phyloP scores from a whole-genome alignment of 495 filamentous ascomycete species.

The Annulohypoxylon moriforme region DNA sequence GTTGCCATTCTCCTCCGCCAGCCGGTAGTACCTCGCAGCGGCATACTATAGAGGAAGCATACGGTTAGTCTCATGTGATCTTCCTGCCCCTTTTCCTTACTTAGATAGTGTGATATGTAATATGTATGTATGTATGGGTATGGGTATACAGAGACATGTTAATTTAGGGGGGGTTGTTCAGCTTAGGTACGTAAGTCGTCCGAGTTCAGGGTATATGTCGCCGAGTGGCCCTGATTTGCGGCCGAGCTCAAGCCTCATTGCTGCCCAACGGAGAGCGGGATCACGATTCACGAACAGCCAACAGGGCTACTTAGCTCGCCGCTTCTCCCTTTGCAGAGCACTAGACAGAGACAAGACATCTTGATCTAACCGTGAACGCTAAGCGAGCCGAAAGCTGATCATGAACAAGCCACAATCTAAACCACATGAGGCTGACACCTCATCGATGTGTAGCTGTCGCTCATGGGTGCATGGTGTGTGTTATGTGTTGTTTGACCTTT shows the following conservation, averaged over 20 bases:
- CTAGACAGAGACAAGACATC: constrained; percentile 18
- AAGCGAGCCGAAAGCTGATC: constrained; percentile 41
- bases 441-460: constrained; percentile 36
- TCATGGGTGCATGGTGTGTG: constrained; percentile 6
- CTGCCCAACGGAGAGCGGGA: constrained; percentile 52
- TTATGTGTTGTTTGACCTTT: background rate
- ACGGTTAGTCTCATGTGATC: constrained; percentile 56
- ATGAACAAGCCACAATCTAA: constrained; percentile 43
- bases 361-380: constrained; percentile 13
- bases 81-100: constrained; percentile 22
- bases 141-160: constrained; percentile 25
- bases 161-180: background rate
- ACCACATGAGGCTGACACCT: constrained; percentile 49
- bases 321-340: constrained; percentile 17
- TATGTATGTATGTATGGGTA: constrained; percentile 23
- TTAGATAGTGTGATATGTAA: constrained; percentile 19
- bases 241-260: constrained; percentile 49
- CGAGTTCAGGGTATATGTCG: constrained; percentile 25
- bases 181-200: background rate
- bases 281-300: constrained; percentile 33
- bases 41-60: constrained; percentile 68
- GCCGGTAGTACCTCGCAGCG: constrained; percentile 92
- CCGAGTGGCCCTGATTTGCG: constrained; percentile 43
- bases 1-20: constrained; percentile 87
- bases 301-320: constrained; percentile 34